phyloP scores from a whole-genome alignment of 2,329 filamentous ascomycete species.

The Sarocladium brachiariae region DNA sequence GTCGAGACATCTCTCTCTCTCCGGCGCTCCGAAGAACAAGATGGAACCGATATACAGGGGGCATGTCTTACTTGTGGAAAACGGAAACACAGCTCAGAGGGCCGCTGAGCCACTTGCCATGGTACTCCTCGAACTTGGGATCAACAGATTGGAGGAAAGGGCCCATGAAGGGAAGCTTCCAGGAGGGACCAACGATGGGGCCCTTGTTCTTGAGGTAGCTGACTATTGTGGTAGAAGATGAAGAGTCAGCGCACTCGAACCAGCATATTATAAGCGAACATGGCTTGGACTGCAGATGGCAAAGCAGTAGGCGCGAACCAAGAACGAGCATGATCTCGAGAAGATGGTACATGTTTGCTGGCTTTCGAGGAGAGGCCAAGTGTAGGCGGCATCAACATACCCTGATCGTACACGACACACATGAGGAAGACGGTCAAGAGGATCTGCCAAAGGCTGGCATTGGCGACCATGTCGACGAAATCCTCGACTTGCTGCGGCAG shows the following conservation, averaged over 20 bases:
- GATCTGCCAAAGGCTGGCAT: constrained; percentile 54
- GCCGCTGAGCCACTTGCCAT: constrained; percentile 86
- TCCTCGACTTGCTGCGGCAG: constrained; percentile 50
- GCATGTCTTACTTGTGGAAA: constrained; percentile 80
- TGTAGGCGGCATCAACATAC: too few species aligned
- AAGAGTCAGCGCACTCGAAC: constrained; percentile 15
- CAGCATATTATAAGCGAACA: too few species aligned
- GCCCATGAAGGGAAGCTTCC: constrained; percentile 85
- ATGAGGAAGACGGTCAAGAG: constrained; percentile 63
- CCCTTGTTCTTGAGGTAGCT: constrained; percentile 71
- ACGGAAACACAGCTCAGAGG: constrained; percentile 94
- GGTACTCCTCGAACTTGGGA: constrained; percentile 86
- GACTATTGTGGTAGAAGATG: constrained; percentile 45
- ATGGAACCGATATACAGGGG: too few species aligned
- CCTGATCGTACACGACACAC: constrained; percentile 80
- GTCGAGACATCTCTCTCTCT: background rate
- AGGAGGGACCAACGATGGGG: constrained; percentile 64
- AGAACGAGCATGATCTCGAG: too few species aligned
- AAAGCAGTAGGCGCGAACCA: too few species aligned
- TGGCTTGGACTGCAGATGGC: too few species aligned
- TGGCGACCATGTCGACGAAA: constrained; percentile 48
- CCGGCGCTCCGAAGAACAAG: background rate
- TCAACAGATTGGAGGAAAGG: constrained; percentile 89
- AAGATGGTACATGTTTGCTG: too few species aligned
- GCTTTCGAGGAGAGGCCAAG: too few species aligned